A percentile compares a stretch with the other conserved stretches of the same genome.
Conservation (phyloP, 805 yeast species). For the Hanseniaspora lindneri region DNA sequence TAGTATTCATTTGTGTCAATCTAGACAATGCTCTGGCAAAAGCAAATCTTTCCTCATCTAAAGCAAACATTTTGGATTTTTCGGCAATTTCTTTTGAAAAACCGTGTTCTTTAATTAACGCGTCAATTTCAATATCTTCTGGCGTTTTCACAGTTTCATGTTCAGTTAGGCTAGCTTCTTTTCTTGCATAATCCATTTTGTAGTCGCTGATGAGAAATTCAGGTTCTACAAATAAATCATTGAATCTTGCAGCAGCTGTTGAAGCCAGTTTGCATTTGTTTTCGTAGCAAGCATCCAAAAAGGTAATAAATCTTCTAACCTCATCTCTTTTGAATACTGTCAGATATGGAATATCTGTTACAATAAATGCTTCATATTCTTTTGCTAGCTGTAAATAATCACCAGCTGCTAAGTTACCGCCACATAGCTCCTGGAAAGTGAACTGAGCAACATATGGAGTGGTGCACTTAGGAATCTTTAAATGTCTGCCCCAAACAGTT, state of each 20-base stretch:
- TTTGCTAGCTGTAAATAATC: conserved; percentile 79
- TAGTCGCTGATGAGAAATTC: conserved; percentile 37
- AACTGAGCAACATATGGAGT: conserved; percentile 82
- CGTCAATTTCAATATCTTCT: conserved; percentile 37
- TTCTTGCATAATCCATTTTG: conserved; percentile 27
- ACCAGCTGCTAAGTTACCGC: conserved; percentile 80
- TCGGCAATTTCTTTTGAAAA: conserved; percentile 60
- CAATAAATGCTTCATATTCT: conserved; percentile 62
- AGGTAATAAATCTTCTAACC: conserved; percentile 84
- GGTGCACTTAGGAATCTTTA: conserved; percentile 62
- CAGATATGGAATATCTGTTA: conserved; percentile 84
- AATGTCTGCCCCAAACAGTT: conserved; percentile 79
- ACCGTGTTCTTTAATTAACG: conserved; percentile 62
- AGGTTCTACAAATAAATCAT: conserved; percentile 75
- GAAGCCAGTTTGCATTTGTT: conserved; percentile 79
- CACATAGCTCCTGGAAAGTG: conserved; percentile 77
- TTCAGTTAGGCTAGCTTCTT: conserved; percentile 17
- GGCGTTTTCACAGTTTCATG: conserved; percentile 18
- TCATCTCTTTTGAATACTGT: conserved; percentile 68
- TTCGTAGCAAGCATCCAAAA: conserved; percentile 91
- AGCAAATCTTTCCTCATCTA: conserved; percentile 93
- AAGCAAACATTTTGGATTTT: conserved; percentile 63
- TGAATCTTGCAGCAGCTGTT: conserved; percentile 77
- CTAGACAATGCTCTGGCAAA: conserved; percentile 90
- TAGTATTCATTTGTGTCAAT: conserved; percentile 84